Percentiles rank a stretch among this genome's conserved stretches.
These are phyloP conservation scores for Camellia granthamiana DNA, from an alignment of 148 eudicot genomes.

Conservation along the genomic window DNA sequence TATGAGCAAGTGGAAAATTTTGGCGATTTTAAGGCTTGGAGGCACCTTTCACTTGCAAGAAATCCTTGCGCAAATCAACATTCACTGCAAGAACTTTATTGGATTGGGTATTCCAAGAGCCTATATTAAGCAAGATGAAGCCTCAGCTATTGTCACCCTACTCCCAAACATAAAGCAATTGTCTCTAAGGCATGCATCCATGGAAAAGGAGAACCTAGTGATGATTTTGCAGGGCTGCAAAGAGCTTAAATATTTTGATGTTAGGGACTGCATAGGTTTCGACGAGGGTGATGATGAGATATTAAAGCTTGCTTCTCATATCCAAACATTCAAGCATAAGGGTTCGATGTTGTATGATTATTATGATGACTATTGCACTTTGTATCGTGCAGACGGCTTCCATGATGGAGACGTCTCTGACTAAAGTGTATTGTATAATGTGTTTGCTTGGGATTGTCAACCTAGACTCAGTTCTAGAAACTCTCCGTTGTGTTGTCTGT, in stretches of 20 bases:
- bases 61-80: background rate
- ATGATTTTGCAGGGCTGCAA: constrained; percentile 9
- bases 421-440: too few species aligned
- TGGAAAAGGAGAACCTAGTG: background rate
- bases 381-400: too few species aligned
- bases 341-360: too few species aligned
- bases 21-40: background rate
- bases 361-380: too few species aligned
- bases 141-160: background rate
- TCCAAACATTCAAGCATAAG: background rate
- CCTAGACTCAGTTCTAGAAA: too few species aligned
- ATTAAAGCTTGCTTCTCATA: background rate
- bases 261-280: constrained; percentile 1
- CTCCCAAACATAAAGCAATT: background rate
- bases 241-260: constrained; percentile 2
- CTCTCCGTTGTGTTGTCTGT: too few species aligned
- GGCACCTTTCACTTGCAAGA: background rate
- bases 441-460: too few species aligned
- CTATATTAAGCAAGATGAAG: background rate
- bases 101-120: background rate
- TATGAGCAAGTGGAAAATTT: background rate
- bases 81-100: too few species aligned
- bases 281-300: background rate
- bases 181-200: background rate
- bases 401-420: too few species aligned